A percentile compares a stretch with the other conserved stretches of the same genome.
These are phyloP conservation scores for Euphorbia celastroides DNA, from an alignment of 441 rosid genomes.

Conservation along the genomic window DNA sequence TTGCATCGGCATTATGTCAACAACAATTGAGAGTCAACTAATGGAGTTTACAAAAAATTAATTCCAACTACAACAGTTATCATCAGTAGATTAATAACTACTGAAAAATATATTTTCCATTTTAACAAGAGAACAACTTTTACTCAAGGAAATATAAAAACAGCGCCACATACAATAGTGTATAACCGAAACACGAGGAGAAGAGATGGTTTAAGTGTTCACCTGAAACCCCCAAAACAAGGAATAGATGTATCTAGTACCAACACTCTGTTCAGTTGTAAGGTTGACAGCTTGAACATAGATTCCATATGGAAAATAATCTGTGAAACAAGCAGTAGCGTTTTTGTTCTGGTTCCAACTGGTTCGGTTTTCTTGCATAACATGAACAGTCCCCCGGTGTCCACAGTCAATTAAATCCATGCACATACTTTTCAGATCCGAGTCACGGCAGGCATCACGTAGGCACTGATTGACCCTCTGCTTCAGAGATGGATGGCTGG, in stretches of 20 bases:
- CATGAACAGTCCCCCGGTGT: too few relatives aligned
- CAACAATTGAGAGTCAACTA: conserved; percentile 7
- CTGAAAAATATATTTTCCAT: not conserved
- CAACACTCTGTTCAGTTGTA: conserved; percentile 31
- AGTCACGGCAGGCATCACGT: not conserved
- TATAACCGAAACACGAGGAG: not conserved
- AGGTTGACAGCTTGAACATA: conserved; percentile 49
- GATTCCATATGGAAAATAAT: conserved; percentile 57
- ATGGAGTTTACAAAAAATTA: conserved; percentile 4
- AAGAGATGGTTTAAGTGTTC: conserved; percentile 10
- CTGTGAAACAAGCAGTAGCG: conserved; percentile 48
- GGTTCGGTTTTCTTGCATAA: not conserved
- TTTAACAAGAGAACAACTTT: not conserved
- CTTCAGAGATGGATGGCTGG: not conserved
- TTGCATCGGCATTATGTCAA: not conserved
- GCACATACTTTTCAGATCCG: not conserved
- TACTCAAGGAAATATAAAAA: not conserved
- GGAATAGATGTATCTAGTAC: conserved; percentile 65
- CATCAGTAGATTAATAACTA: not conserved
- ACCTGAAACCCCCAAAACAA: conserved; percentile 98
- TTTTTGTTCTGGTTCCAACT: conserved; percentile 35
- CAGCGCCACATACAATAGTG: not conserved
- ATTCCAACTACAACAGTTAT: not conserved
- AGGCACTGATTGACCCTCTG: not conserved
- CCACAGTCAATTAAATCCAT: not conserved